Base-by-base conservation (phyloP, 2,329 filamentous ascomycete genomes). In the Leptographium procerum region DNA sequence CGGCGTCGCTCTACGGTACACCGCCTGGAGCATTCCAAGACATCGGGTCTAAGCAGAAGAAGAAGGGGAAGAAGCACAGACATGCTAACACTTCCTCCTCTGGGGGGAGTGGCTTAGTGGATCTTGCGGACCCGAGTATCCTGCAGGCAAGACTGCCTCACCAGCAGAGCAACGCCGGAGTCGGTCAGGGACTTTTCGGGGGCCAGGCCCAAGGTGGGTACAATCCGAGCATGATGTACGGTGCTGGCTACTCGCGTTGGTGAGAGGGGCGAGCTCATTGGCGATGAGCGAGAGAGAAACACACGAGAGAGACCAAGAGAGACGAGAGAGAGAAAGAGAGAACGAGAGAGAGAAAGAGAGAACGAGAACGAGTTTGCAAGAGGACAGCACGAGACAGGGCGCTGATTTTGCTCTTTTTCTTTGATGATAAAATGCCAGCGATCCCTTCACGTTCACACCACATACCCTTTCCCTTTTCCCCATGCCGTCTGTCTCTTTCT, bases 1-100 rank as follows among this genome's bases (percentile, higher is more conserved):
- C 92, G 79, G 87, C 84, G 83, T 88, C 89, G 83, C 89, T 94
- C 81, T 95, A 95, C 80, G 89, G 88, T 77, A 81, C 85, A 72
- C 87, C 88, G 78, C 79, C 87, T 80, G 89, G 88, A 80, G 83
- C 84, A 77, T 90, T 89, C 79, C 88, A 91, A 85, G 91, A 95
- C 73, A 86, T 87, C 78, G 88, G 88, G 78, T 87, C 89, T 79
- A 95, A 96, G 86, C 91, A 95, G 84, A 96, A 95, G 87, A 96
- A 96, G 85, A 96, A 96, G 90, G 91, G 91, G 81, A 96, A 96
- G 86, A 96, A 96, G 90, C 92, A 96, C 83, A 95, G 91, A 86
- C 91, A 96, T 87, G 92, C 91, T 94, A 96, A 96, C 90, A 96
- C 92, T 92, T 96, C 91, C 89, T 97, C 92, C 86, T 95, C 91